phyloP scores from a whole-genome alignment of 352 stramenopile species.

The Globisporangium orthogonon region DNA sequence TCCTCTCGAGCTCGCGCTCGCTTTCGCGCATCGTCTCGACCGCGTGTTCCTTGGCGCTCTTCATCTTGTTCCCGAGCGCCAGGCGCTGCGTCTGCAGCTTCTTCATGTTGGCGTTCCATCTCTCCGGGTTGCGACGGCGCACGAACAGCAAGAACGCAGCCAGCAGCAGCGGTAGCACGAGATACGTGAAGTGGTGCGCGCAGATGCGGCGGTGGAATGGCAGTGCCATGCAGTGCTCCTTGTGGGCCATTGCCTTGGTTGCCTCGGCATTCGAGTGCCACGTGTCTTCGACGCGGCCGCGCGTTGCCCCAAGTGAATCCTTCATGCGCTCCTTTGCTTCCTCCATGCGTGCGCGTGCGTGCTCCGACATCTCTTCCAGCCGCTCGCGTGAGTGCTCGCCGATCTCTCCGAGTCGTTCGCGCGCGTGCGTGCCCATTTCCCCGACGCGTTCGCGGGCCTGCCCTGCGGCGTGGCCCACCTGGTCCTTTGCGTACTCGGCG shows the following conservation, averaged over 20 bases:
- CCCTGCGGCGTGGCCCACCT: slow-evolving; percentile 40
- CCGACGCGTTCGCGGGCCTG: slow-evolving; percentile 14
- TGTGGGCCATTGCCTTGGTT: slow-evolving; percentile 31
- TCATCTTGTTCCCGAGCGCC: slow-evolving; percentile 37
- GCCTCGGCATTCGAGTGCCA: slow-evolving; percentile 53
- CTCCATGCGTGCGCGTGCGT: slow-evolving; percentile 18
- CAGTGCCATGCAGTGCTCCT: slow-evolving; percentile 49
- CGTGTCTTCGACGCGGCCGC: slow-evolving; percentile 36
- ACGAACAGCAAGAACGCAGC: slow-evolving; percentile 30
- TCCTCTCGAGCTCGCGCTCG: slow-evolving; percentile 23
- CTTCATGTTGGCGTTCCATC: slow-evolving; percentile 51
- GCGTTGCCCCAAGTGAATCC: slow-evolving; percentile 31
- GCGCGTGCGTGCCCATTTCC: slow-evolving; percentile 23
- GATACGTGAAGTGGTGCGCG: slow-evolving; percentile 32
- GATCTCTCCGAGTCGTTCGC: slow-evolving; percentile 29
- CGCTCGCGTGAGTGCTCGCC: slow-evolving; percentile 19
- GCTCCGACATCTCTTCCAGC: slow-evolving; percentile 13
- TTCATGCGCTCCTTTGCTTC: slow-evolving; percentile 39
- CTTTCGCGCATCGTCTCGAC: slow-evolving; percentile 25
- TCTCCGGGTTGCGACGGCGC: slow-evolving; percentile 59
- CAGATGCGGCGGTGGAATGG: slow-evolving; percentile 31
- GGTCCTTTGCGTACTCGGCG: slow-evolving; percentile 34
- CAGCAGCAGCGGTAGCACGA: slow-evolving; percentile 34
- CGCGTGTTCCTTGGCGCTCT: slow-evolving; percentile 33
- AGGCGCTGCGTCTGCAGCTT: slow-evolving; percentile 39